Evolutionary conservation across 176 grass and related monocot genomes (phyloP).

Genomic region (Secale cereale): DNA sequence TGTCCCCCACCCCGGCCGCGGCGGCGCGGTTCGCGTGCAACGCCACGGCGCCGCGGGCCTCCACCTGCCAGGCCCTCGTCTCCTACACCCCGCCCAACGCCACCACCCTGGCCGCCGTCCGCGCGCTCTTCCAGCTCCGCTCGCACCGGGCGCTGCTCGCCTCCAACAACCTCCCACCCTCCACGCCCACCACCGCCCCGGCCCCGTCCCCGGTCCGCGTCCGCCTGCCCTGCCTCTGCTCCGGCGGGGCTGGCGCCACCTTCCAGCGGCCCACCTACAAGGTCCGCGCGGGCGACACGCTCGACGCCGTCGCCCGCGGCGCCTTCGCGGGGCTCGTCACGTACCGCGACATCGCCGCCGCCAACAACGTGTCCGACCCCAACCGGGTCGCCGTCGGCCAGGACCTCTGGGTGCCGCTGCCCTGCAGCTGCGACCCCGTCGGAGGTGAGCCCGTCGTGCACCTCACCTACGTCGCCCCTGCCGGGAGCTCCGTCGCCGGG

Average conservation of each 20-base stretch:
- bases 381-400: slow-evolving; percentile 45
- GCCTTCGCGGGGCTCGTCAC: slow-evolving; percentile 67
- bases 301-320: slow-evolving; percentile 54
- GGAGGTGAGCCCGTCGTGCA: slow-evolving; percentile 47
- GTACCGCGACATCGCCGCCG: slow-evolving; percentile 75
- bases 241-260: slow-evolving; percentile 57
- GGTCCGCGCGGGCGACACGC: slow-evolving; percentile 50
- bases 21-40: slow-evolving; percentile 68
- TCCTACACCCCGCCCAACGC: slow-evolving; percentile 68
- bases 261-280: slow-evolving; percentile 66
- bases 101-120: slow-evolving; percentile 57
- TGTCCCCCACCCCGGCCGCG: not conserved
- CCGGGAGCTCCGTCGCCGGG: slow-evolving; percentile 42
- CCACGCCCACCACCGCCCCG: slow-evolving; percentile 35
- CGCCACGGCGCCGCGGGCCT: slow-evolving; percentile 24
- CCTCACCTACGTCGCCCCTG: slow-evolving; percentile 50
- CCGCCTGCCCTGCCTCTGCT: slow-evolving; percentile 86
- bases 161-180: slow-evolving; percentile 57
- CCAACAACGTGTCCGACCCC: slow-evolving; percentile 76
- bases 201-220: slow-evolving; percentile 51
- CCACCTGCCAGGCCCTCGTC: slow-evolving; percentile 73
- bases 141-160: slow-evolving; percentile 75
- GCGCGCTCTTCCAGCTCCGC: slow-evolving; percentile 74
- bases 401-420: slow-evolving; percentile 85
- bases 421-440: slow-evolving; percentile 92